These are phyloP conservation scores for Asclepias syriaca DNA, from an alignment of 257 asterid species.

Conservation along the genomic window DNA sequence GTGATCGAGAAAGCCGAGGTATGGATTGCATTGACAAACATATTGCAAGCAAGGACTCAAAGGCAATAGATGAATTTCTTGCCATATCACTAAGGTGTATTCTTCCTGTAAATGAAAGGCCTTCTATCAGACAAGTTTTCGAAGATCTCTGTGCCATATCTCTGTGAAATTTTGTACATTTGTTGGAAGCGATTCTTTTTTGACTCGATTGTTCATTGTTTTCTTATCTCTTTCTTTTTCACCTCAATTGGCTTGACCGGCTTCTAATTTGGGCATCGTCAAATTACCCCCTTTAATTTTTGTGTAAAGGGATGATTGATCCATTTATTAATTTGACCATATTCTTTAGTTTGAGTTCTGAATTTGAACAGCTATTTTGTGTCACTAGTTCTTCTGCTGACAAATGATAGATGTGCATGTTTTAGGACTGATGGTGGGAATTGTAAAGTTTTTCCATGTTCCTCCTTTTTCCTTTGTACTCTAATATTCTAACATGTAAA, in stretches of 20 bases:
- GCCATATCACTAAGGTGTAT: slow-evolving; percentile 79
- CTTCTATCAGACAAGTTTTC: slow-evolving; percentile 72
- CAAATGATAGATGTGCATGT: slow-evolving; percentile 16
- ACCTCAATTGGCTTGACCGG: slow-evolving; percentile 38
- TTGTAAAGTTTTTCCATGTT: slow-evolving; percentile 1
- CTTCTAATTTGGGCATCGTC: slow-evolving; percentile 55
- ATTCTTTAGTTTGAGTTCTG: slow-evolving; percentile 39
- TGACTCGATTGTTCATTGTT: slow-evolving; percentile 34
- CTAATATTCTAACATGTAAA: neutral
- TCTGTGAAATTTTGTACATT: slow-evolving; percentile 67
- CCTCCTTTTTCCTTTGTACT: neutral
- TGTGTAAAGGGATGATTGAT: slow-evolving; percentile 90
- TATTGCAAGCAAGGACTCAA: slow-evolving; percentile 67
- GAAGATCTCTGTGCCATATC: slow-evolving; percentile 65
- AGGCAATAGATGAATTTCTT: slow-evolving; percentile 80
- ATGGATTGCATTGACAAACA: slow-evolving; percentile 92
- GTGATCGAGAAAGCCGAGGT: slow-evolving; percentile 81
- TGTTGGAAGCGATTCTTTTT: slow-evolving; percentile 45
- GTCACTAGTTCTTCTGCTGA: slow-evolving; percentile 19
- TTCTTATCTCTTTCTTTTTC: slow-evolving; percentile 16
- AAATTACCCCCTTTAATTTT: slow-evolving; percentile 66
- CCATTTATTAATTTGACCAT: slow-evolving; percentile 66
- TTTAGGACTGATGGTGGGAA: slow-evolving; percentile 15
- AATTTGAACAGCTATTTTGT: slow-evolving; percentile 10
- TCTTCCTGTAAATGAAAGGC: slow-evolving; percentile 85